Conservation (phyloP, 2,329 filamentous ascomycete genomes). For the Botrytis porri region DNA sequence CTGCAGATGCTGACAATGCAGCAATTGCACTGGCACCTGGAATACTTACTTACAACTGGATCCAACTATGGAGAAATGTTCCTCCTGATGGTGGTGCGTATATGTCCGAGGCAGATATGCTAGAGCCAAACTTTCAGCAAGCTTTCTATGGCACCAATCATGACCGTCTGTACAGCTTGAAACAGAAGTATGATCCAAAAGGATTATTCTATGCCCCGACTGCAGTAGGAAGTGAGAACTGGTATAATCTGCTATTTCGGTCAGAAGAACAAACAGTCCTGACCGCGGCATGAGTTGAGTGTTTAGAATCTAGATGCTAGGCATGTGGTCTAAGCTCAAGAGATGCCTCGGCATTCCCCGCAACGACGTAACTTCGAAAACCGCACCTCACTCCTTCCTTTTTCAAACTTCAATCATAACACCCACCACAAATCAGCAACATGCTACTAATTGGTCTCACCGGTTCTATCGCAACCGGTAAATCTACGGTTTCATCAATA, state of each 20-base stretch:
- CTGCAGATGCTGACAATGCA: no score
- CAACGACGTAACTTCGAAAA: background rate
- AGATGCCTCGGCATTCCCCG: constrained; percentile 6
- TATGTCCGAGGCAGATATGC: constrained; percentile 23
- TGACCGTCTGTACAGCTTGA: constrained; percentile 23
- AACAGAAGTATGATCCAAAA: constrained; percentile 25
- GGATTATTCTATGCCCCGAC: constrained; percentile 26
- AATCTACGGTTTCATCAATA: constrained; percentile 88
- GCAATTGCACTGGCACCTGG: background rate
- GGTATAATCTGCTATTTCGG: background rate
- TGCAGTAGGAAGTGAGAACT: constrained; percentile 24
- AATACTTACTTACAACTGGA: constrained; percentile 24
- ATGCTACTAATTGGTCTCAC: constrained; percentile 97
- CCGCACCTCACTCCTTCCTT: constrained; percentile 2
- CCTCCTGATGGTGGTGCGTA: constrained; percentile 22
- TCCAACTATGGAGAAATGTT: constrained; percentile 25
- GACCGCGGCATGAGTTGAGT: background rate
- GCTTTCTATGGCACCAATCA: constrained; percentile 43
- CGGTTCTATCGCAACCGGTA: constrained; percentile 95
- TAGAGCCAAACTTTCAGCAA: constrained; percentile 25
- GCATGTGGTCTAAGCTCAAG: background rate
- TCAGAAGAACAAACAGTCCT: background rate
- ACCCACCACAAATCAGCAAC: constrained; percentile 4
- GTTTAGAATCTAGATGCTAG: background rate
- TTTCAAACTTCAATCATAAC: constrained; percentile 3